A percentile compares a stretch with the other conserved stretches of the same genome.
phyloP scores from a whole-genome alignment of 495 filamentous ascomycete genomes.

The Xylaria acuta region DNA sequence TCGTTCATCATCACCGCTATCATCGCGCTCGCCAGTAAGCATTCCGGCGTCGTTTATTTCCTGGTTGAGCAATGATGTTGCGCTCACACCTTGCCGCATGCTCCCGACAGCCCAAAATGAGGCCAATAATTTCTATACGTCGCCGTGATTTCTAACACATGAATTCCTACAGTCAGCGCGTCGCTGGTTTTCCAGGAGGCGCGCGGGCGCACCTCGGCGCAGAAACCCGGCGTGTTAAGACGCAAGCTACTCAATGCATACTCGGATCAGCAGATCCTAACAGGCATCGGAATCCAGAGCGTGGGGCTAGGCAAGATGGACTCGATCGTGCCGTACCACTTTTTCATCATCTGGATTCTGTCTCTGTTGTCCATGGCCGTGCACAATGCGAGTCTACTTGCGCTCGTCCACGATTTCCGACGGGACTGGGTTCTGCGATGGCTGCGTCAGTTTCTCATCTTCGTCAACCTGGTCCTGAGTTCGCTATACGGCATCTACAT shows the following conservation, averaged over 20 bases:
- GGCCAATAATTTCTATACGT: background rate
- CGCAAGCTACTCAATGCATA: constrained; percentile 64
- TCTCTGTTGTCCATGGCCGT: constrained; percentile 63
- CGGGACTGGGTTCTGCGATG: constrained; percentile 66
- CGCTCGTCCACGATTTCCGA: constrained; percentile 64
- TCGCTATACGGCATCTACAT: constrained; percentile 58
- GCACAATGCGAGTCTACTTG: constrained; percentile 61
- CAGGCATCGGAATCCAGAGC: constrained; percentile 62
- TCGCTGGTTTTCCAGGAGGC: constrained; percentile 57
- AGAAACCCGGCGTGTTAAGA: constrained; percentile 49
- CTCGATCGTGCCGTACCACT: constrained; percentile 64
- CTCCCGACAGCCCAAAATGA: background rate
- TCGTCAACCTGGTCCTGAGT: constrained; percentile 60
- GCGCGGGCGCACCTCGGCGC: constrained; percentile 34
- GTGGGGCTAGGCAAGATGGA: constrained; percentile 58
- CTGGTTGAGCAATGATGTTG: background rate
- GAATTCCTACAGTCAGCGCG: constrained; percentile 35
- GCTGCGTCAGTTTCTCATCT: constrained; percentile 65
- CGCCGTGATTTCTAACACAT: background rate
- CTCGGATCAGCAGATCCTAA: constrained; percentile 67
- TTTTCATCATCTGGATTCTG: constrained; percentile 69
- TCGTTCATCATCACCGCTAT: constrained; percentile 64
- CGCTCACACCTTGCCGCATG: background rate
- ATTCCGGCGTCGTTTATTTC: constrained; percentile 28
- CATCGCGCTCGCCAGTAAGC: constrained; percentile 45